Percentiles rank a stretch among this genome's conserved stretches.
Evolutionary conservation across 1,139 yeast species (phyloP).

Genomic region (Schwanniomyces etchellsii): DNA sequence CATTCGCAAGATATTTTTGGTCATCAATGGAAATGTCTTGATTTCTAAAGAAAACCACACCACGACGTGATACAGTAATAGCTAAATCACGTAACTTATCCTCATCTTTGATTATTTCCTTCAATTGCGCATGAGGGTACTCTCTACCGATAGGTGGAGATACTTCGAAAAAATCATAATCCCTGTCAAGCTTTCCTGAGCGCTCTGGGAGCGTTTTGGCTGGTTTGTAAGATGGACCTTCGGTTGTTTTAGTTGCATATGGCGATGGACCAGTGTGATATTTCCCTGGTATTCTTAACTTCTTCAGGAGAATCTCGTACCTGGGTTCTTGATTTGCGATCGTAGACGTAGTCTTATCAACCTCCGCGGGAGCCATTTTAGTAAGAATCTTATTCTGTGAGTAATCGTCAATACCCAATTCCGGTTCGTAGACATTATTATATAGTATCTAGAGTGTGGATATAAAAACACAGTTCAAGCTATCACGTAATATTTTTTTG

Average conservation of each 20-base stretch:
- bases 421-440: no score
- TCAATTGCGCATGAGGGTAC: constrained; percentile 4
- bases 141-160: constrained; percentile 5
- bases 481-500: no score
- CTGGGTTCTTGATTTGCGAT: no score
- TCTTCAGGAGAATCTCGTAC: no score
- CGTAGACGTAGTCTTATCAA: no score
- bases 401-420: no score
- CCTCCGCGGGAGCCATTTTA: no score
- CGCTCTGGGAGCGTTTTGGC: constrained; percentile 2
- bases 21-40: constrained; percentile 4
- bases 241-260: constrained; percentile 4
- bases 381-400: no score
- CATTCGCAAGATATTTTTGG: constrained; percentile 3
- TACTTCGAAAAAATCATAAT: constrained; percentile 4
- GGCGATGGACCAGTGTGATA: constrained; percentile 5
- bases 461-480: no score
- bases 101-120: constrained; percentile 4
- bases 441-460: no score
- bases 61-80: constrained; percentile 3
- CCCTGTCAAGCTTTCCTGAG: constrained; percentile 4
- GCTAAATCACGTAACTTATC: constrained; percentile 4
- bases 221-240: constrained; percentile 6
- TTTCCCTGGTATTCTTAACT: no score
- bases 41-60: constrained; percentile 6